phyloP scores from a whole-genome alignment of 306 rosid genomes.

The Mucuna pruriens region DNA sequence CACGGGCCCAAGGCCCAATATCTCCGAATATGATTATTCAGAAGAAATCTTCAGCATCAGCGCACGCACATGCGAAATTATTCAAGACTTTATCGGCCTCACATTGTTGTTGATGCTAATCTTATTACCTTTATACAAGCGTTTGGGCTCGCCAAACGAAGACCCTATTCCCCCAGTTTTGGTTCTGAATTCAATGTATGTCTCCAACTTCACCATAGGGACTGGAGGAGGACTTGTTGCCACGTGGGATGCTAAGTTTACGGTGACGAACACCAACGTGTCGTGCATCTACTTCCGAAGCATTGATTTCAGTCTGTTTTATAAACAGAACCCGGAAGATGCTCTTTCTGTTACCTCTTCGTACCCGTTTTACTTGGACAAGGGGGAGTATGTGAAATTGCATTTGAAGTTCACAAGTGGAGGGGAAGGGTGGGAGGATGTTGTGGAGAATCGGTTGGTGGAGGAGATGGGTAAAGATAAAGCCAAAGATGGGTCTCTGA shows the following conservation, averaged over 20 bases:
- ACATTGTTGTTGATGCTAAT: conserved; percentile 35
- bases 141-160: conserved; percentile 12
- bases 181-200: conserved; percentile 45
- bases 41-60: not conserved
- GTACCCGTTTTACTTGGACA: conserved; percentile 50
- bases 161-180: conserved; percentile 43
- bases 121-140: conserved; percentile 34
- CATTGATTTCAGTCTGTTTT: conserved; percentile 43
- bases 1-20: not conserved
- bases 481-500: conserved; percentile 42
- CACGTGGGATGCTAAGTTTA: conserved; percentile 49
- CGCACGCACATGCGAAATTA: not conserved
- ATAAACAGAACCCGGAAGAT: conserved; percentile 45
- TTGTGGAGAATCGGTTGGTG: conserved; percentile 39
- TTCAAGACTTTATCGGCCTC: conserved; percentile 40
- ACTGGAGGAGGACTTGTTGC: not conserved
- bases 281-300: conserved; percentile 42
- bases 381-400: conserved; percentile 43
- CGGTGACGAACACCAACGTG: conserved; percentile 43
- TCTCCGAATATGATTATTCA: not conserved
- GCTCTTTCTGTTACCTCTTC: conserved; percentile 44
- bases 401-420: conserved; percentile 41
- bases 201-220: conserved; percentile 42
- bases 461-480: conserved; percentile 54
- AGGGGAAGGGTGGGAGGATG: conserved; percentile 7